These are phyloP conservation scores for Ashbya aceris DNA, from an alignment of 1,139 yeast genomes.

Conservation along the genomic window DNA sequence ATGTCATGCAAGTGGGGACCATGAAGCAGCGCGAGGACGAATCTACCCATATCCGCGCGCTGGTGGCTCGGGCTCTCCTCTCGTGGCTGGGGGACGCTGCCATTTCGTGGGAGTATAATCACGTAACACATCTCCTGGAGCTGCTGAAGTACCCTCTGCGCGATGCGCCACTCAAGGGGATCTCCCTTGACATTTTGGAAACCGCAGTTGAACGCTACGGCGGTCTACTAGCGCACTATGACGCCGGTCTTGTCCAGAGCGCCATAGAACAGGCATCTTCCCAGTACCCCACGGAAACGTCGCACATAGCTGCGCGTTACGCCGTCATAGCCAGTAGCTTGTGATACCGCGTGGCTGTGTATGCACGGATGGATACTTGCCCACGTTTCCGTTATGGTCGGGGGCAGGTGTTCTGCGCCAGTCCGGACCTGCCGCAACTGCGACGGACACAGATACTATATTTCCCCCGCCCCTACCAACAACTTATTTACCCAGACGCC, in stretches of 20 bases:
- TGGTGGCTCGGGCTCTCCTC: background rate
- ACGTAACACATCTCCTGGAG: background rate
- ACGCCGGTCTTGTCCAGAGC: background rate
- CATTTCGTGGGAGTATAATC: background rate
- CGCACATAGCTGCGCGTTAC: background rate
- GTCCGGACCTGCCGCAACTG: no score
- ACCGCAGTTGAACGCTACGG: background rate
- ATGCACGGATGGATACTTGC: no score
- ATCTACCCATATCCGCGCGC: background rate
- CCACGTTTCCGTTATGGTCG: background rate
- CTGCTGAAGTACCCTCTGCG: background rate
- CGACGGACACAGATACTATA: no score
- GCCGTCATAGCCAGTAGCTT: background rate
- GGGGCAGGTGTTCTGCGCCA: no score
- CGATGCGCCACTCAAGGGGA: background rate
- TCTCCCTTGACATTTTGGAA: background rate
- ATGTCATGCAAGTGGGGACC: constrained; percentile 22
- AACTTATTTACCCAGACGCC: no score
- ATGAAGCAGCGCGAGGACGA: constrained; percentile 21
- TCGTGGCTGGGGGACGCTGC: background rate
- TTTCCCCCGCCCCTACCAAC: no score
- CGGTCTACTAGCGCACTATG: background rate
- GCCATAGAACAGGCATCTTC: background rate
- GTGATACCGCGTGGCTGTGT: background rate
- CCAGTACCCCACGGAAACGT: background rate